Conservation (phyloP, 1,139 yeast genomes). For the Spencermartinsiella ligniputridi region DNA sequence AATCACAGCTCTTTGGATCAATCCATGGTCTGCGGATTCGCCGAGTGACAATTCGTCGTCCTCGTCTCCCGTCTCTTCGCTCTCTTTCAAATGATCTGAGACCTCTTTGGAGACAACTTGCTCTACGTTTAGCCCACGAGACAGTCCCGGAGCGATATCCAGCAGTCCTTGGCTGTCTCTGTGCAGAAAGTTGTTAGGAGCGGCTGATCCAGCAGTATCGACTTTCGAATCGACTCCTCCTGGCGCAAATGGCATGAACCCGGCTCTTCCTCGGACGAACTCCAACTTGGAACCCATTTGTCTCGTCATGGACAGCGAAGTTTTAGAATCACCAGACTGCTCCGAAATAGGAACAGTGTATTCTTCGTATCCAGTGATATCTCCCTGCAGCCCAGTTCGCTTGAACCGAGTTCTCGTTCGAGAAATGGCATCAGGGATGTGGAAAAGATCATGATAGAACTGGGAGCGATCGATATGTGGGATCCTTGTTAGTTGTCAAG, state of each 20-base stretch:
- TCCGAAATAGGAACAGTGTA: constrained; percentile 46
- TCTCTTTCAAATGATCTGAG: constrained; percentile 20
- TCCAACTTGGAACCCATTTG: constrained; percentile 60
- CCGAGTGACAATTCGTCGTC: constrained; percentile 16
- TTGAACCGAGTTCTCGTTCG: constrained; percentile 38
- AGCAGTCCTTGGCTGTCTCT: constrained; percentile 70
- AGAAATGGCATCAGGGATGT: constrained; percentile 37
- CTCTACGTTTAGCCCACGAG: constrained; percentile 55
- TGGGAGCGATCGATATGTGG: constrained; percentile 36
- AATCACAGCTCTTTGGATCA: constrained; percentile 8
- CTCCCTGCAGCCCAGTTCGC: constrained; percentile 71
- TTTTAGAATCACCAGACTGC: constrained; percentile 54
- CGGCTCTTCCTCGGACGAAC: constrained; percentile 63
- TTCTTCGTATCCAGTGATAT: constrained; percentile 60
- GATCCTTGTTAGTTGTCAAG: constrained; percentile 16
- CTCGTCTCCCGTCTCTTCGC: constrained; percentile 28
- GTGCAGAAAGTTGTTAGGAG: constrained; percentile 45
- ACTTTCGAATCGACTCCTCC: constrained; percentile 64
- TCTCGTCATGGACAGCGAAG: constrained; percentile 69
- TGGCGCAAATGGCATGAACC: constrained; percentile 85
- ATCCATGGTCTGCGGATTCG: constrained; percentile 1
- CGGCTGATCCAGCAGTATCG: constrained; percentile 29
- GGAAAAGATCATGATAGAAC: constrained; percentile 34
- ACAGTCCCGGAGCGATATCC: constrained; percentile 78
- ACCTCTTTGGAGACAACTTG: constrained; percentile 26